A percentile compares a stretch with the other conserved stretches of the same genome.
Conservation (phyloP, 2,329 filamentous ascomycete genomes). For the Tricladium varicosporioides region DNA sequence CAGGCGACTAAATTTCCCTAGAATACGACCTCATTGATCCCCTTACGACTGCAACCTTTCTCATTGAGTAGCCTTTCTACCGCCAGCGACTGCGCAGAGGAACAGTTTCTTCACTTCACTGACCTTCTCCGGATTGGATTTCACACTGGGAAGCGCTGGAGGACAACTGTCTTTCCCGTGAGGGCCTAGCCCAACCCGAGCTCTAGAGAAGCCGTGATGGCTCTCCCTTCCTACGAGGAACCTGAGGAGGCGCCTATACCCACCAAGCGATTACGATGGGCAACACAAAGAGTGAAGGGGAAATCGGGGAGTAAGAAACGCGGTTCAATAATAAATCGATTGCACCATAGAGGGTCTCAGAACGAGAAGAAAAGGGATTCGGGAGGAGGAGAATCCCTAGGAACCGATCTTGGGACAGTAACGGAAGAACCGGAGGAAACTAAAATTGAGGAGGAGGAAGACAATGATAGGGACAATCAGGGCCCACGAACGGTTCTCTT, state of each 20-base stretch:
- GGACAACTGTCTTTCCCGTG: conserved; percentile 16
- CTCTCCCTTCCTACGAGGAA: conserved; percentile 19
- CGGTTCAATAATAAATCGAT: conserved; percentile 74
- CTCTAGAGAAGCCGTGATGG: conserved; percentile 18
- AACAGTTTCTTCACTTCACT: not conserved
- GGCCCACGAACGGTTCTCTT: conserved; percentile 69
- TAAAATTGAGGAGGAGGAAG: conserved; percentile 29
- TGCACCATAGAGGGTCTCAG: conserved; percentile 58
- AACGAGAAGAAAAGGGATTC: conserved; percentile 68
- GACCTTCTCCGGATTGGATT: not conserved
- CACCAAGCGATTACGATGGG: conserved; percentile 87
- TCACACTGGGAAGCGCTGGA: conserved; percentile 10
- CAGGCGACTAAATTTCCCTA: conserved; percentile 6
- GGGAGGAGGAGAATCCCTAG: conserved; percentile 35
- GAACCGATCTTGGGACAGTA: conserved; percentile 34
- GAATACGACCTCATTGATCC: not conserved
- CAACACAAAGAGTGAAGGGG: conserved; percentile 82
- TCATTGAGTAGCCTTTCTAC: not conserved
- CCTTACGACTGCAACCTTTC: not conserved
- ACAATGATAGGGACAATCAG: conserved; percentile 39
- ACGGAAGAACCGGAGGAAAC: conserved; percentile 26
- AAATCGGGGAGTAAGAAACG: conserved; percentile 77
- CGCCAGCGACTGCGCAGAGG: not conserved
- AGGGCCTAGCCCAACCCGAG: conserved; percentile 24
- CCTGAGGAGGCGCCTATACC: conserved; percentile 50